Percentiles rank a stretch among this genome's conserved stretches.
Evolutionary conservation across 108 stramenopile species (phyloP).

Genomic region (Stephanodiscus minutulus): DNA sequence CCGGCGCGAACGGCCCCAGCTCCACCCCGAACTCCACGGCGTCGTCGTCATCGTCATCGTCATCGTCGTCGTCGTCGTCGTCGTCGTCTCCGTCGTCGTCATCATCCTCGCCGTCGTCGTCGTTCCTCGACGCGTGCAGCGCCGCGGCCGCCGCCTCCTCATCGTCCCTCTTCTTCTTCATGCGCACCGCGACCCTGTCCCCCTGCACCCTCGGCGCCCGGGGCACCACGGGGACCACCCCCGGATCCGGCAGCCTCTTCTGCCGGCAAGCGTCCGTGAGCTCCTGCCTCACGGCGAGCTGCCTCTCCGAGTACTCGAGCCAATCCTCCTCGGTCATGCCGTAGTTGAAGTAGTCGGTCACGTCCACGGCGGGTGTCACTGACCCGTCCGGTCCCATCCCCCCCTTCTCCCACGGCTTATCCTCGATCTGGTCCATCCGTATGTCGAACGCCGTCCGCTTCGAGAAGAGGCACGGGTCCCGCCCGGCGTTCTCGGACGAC

Average conservation of each 20-base stretch:
- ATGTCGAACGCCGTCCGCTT: constrained; percentile 93
- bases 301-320: constrained; percentile 83
- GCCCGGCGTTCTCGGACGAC: constrained; percentile 89
- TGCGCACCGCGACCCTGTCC: constrained; percentile 67
- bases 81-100: constrained; percentile 22
- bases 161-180: constrained; percentile 28
- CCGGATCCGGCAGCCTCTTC: constrained; percentile 78
- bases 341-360: constrained; percentile 91
- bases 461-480: constrained; percentile 86
- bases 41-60: constrained; percentile 38
- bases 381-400: background rate
- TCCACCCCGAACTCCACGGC: constrained; percentile 39
- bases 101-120: constrained; percentile 39
- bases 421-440: constrained; percentile 91
- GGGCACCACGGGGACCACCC: constrained; percentile 74
- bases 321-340: constrained; percentile 83
- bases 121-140: background rate
- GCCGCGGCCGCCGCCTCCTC: constrained; percentile 31
- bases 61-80: constrained; percentile 23
- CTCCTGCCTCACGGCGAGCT: constrained; percentile 83
- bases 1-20: constrained; percentile 17
- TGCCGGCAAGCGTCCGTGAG: constrained; percentile 85
- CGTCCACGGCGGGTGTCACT: constrained; percentile 65
- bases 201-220: constrained; percentile 64
- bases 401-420: constrained; percentile 82